Evolutionary conservation across 2,329 filamentous ascomycete genomes (phyloP).

Genomic region (Fusarium mangiferae): DNA sequence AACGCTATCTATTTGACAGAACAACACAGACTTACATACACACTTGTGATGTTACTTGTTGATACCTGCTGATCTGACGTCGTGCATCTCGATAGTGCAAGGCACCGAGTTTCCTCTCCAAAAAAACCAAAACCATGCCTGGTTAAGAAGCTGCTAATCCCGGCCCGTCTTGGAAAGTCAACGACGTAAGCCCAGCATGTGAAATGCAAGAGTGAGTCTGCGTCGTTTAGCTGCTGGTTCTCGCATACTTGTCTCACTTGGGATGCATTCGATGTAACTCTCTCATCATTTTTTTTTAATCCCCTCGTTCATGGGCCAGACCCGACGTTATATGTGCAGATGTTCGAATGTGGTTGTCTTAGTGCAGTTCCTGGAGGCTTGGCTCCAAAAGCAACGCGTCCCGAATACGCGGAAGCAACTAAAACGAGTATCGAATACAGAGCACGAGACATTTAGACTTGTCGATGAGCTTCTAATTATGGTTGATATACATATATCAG

Average conservation of each 20-base stretch:
- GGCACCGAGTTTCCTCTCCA: slow-evolving; percentile 8
- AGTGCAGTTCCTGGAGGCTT: neutral
- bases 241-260: slow-evolving; percentile 21
- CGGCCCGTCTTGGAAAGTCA: slow-evolving; percentile 9
- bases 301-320: neutral
- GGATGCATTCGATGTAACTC: neutral
- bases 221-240: slow-evolving; percentile 5
- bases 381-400: neutral
- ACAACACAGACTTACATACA: neutral
- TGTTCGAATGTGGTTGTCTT: neutral
- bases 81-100: slow-evolving; percentile 26
- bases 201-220: slow-evolving; percentile 19
- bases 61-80: slow-evolving; percentile 26
- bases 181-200: slow-evolving; percentile 34
- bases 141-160: slow-evolving; percentile 9
- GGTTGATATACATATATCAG: slow-evolving; percentile 1
- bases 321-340: neutral
- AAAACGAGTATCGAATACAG: neutral
- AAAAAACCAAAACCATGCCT: neutral
- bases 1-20: neutral
- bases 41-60: neutral
- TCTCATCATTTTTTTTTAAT: neutral
- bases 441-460: neutral
- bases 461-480: neutral
- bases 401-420: slow-evolving; percentile 20